phyloP scores from a whole-genome alignment of 2,329 filamentous ascomycete genomes.

The Leptodontidium sp. region DNA sequence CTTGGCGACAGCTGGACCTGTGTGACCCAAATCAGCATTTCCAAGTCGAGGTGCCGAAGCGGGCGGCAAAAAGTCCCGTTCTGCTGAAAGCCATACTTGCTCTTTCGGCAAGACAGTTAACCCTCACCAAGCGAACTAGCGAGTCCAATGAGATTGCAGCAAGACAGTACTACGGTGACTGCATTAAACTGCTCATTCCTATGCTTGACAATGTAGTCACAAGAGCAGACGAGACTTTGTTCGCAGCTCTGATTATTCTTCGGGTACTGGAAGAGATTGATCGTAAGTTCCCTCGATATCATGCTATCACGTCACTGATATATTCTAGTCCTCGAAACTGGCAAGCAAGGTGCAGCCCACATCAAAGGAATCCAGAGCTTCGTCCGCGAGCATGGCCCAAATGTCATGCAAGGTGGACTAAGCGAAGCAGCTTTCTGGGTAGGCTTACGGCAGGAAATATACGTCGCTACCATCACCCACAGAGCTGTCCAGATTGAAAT shows the following conservation, averaged over 20 bases:
- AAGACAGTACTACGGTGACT: constrained; percentile 62
- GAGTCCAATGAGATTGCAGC: constrained; percentile 58
- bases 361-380: constrained; percentile 46
- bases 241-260: constrained; percentile 64
- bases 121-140: constrained; percentile 49
- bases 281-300: constrained; percentile 19
- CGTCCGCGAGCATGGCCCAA: constrained; percentile 46
- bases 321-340: constrained; percentile 30
- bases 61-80: constrained; percentile 58
- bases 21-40: constrained; percentile 54
- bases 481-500: constrained; percentile 58
- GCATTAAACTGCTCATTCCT: constrained; percentile 58
- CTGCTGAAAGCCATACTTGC: constrained; percentile 66
- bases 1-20: constrained; percentile 34
- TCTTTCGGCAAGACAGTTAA: constrained; percentile 62
- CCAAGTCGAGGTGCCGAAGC: constrained; percentile 60
- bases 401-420: constrained; percentile 49
- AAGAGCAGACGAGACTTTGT: constrained; percentile 58
- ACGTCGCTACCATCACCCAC: constrained; percentile 56
- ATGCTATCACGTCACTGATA: neutral
- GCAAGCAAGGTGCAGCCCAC: constrained; percentile 35
- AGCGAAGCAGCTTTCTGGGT: constrained; percentile 62
- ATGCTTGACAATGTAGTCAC: constrained; percentile 53
- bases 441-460: constrained; percentile 66
- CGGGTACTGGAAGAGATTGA: constrained; percentile 64